A percentile compares a stretch with the other conserved stretches of the same genome.
Evolutionary conservation across 2,329 filamentous ascomycete genomes (phyloP).

Genomic region (Aspergillus sp.): DNA sequence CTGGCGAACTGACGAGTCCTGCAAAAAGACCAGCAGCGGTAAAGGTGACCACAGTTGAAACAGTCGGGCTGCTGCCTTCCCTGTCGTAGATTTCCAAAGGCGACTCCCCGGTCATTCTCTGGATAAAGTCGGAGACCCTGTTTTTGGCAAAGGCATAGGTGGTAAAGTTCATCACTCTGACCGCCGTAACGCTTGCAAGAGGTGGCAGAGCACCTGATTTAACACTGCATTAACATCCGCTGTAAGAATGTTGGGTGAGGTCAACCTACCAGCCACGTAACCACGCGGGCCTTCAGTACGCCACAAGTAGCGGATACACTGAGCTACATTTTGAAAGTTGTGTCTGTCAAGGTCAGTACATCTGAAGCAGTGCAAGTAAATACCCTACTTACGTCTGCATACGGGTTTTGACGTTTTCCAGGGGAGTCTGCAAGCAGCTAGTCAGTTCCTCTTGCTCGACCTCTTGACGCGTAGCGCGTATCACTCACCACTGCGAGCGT

Average conservation of each 20-base stretch:
- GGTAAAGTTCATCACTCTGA: conserved; percentile 50
- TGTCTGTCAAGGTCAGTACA: conserved; percentile 34
- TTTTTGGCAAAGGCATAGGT: conserved; percentile 48
- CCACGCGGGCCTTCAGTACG: conserved; percentile 50
- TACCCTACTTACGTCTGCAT: conserved; percentile 49
- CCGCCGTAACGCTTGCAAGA: conserved; percentile 47
- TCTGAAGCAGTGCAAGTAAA: not conserved
- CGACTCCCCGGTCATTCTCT: conserved; percentile 43
- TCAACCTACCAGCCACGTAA: conserved; percentile 47
- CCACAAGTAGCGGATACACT: conserved; percentile 49
- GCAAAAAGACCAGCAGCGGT: conserved; percentile 45
- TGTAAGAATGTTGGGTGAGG: not conserved
- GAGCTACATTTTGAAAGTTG: conserved; percentile 46
- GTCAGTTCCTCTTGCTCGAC: conserved; percentile 2
- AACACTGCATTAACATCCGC: conserved; percentile 6
- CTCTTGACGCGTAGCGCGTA: not conserved
- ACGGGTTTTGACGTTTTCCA: conserved; percentile 52
- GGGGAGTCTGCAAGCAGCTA: conserved; percentile 40
- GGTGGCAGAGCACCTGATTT: conserved; percentile 48
- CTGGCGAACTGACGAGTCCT: conserved; percentile 43
- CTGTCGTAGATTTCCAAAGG: conserved; percentile 45
- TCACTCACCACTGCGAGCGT: conserved; percentile 48
- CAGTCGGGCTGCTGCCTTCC: conserved; percentile 44
- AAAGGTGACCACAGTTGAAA: conserved; percentile 46
- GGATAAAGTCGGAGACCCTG: conserved; percentile 41